phyloP scores from a whole-genome alignment of 352 stramenopile genomes.

The Elongisporangium undulatum region DNA sequence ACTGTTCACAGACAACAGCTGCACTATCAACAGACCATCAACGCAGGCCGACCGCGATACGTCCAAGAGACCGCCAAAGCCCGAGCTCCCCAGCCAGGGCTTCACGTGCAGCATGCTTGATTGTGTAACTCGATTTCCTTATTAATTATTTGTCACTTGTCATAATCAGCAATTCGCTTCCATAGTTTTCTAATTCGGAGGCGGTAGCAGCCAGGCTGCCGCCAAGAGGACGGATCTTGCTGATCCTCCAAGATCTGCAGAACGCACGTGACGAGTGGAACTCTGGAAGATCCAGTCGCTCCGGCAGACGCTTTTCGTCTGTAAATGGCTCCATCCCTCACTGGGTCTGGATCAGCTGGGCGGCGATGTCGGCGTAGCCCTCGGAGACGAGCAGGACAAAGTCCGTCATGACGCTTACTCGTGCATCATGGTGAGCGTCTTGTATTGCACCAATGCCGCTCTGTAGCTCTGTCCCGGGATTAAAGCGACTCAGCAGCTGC shows the following conservation, averaged over 20 bases:
- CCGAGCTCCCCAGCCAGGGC: not conserved
- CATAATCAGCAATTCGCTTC: not conserved
- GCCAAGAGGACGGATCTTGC: not conserved
- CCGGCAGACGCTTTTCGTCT: no score
- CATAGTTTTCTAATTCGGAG: not conserved
- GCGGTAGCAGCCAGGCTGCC: not conserved
- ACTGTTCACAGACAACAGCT: conserved; percentile 38
- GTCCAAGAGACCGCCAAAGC: not conserved
- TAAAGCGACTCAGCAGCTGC: not conserved
- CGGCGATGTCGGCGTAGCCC: not conserved
- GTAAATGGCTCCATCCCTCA: no score
- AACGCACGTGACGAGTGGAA: no score
- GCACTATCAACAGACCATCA: conserved; percentile 28
- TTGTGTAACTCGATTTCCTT: no score
- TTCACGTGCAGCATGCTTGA: no score
- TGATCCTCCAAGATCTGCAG: not conserved
- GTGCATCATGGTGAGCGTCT: not conserved
- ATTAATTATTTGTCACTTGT: no score
- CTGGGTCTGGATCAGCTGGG: not conserved
- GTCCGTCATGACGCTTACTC: not conserved
- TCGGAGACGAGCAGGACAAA: not conserved
- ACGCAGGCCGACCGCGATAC: conserved; percentile 23
- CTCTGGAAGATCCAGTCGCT: no score
- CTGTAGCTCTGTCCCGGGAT: not conserved
- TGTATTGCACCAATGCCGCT: not conserved